Evolutionary conservation across 1,284 basidiomycete species (phyloP).

Genomic region (Fistulina hepatica): DNA sequence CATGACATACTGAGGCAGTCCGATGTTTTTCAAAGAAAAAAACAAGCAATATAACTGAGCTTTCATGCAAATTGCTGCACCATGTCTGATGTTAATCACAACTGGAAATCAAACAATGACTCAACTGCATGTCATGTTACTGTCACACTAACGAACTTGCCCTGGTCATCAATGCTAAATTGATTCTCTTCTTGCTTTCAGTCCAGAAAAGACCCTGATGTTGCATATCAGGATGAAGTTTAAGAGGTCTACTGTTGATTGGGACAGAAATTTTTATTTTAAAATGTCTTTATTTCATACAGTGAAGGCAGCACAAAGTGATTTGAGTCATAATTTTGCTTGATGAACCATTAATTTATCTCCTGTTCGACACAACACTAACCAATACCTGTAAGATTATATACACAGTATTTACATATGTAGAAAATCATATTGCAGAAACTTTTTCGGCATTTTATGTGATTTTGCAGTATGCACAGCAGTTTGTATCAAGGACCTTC

Average conservation of each 20-base stretch:
- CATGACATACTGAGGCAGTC: too few species aligned
- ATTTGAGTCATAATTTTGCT: neutral
- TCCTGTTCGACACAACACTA: neutral
- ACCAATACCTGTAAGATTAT: neutral
- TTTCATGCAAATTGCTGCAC: too few species aligned
- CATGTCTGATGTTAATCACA: too few species aligned
- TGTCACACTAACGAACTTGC: too few species aligned
- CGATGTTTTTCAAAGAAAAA: too few species aligned
- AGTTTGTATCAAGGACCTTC: slow-evolving; percentile 2
- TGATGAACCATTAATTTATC: neutral
- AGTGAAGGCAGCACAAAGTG: neutral
- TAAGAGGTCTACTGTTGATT: neutral
- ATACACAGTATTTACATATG: neutral
- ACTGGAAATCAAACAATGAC: too few species aligned
- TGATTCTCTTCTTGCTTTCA: too few species aligned
- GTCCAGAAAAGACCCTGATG: neutral
- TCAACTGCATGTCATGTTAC: too few species aligned
- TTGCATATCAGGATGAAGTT: neutral
- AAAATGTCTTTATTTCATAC: neutral
- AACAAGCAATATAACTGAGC: too few species aligned
- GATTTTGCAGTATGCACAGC: neutral
- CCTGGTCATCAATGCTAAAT: too few species aligned
- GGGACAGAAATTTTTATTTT: neutral
- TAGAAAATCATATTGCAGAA: neutral
- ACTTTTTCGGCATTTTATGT: neutral